Evolutionary conservation across 805 yeast genomes (phyloP).

Genomic region (Monosporozyma solicola): DNA sequence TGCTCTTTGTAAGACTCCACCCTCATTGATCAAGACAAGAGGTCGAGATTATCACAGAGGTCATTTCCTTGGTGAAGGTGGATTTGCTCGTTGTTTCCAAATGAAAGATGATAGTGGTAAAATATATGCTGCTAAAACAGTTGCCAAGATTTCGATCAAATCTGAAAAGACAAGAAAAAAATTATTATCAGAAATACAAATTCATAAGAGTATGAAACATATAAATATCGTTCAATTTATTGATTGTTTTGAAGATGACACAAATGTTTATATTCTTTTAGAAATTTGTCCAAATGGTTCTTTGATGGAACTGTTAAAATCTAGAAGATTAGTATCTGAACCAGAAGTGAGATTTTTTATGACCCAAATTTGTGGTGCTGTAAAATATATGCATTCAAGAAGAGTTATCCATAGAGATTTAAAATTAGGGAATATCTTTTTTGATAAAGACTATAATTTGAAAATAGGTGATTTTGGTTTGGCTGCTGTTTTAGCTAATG

Average conservation of each 20-base stretch:
- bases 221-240: slow-evolving; percentile 85
- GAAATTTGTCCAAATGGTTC: slow-evolving; percentile 96
- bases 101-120: slow-evolving; percentile 85
- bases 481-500: slow-evolving; percentile 81
- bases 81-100: slow-evolving; percentile 97
- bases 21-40: slow-evolving; percentile 81
- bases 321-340: slow-evolving; percentile 77
- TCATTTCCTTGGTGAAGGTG: slow-evolving; percentile 90
- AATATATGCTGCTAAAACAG: slow-evolving; percentile 92
- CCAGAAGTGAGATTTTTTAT: slow-evolving; percentile 85
- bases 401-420: slow-evolving; percentile 93
- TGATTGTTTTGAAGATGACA: slow-evolving; percentile 96
- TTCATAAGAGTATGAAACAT: slow-evolving; percentile 84
- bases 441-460: slow-evolving; percentile 87
- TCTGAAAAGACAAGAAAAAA: slow-evolving; percentile 79
- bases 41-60: slow-evolving; percentile 92
- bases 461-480: slow-evolving; percentile 97
- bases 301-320: slow-evolving; percentile 81
- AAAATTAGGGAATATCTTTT: slow-evolving; percentile 90
- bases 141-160: slow-evolving; percentile 89
- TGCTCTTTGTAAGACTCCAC: slow-evolving; percentile 92
- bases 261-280: slow-evolving; percentile 82
- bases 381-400: slow-evolving; percentile 83
- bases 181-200: slow-evolving; percentile 86
- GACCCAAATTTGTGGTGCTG: slow-evolving; percentile 91